These are phyloP conservation scores for Chlamydomonas schloesseri DNA, from an alignment of 139 green algal genomes.

Conservation along the genomic window DNA sequence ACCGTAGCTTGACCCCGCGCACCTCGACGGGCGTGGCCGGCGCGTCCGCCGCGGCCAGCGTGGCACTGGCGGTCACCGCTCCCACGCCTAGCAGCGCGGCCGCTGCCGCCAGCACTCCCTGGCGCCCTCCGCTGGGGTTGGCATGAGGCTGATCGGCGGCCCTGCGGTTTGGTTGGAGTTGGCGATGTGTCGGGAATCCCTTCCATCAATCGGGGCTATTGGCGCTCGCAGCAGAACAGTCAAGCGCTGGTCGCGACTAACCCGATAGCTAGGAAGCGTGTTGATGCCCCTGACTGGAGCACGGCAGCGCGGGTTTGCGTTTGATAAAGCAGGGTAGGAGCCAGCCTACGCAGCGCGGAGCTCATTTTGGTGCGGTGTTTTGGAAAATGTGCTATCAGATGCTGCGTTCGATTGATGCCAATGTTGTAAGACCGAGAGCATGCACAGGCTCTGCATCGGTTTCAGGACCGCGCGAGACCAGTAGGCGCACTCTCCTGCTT, in stretches of 20 bases:
- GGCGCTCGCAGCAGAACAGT: too few relatives aligned
- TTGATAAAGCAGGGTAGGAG: too few relatives aligned
- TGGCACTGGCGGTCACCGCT: background rate
- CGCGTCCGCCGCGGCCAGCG: background rate
- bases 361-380: too few relatives aligned
- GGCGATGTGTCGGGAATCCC: background rate
- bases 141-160: background rate
- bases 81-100: background rate
- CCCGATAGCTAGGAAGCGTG: background rate
- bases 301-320: too few relatives aligned
- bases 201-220: background rate
- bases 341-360: too few relatives aligned
- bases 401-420: too few relatives aligned
- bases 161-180: background rate
- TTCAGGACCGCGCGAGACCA: too few relatives aligned
- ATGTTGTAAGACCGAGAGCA: too few relatives aligned
- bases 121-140: background rate
- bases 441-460: too few relatives aligned
- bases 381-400: too few relatives aligned
- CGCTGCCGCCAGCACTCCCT: background rate
- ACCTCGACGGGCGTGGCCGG: conserved; percentile 14
- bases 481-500: too few relatives aligned
- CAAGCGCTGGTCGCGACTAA: background rate
- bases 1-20: too few relatives aligned
- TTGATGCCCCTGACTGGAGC: background rate